Evolutionary conservation across 2,329 filamentous ascomycete species (phyloP).

Genomic region (Didymella sp.): DNA sequence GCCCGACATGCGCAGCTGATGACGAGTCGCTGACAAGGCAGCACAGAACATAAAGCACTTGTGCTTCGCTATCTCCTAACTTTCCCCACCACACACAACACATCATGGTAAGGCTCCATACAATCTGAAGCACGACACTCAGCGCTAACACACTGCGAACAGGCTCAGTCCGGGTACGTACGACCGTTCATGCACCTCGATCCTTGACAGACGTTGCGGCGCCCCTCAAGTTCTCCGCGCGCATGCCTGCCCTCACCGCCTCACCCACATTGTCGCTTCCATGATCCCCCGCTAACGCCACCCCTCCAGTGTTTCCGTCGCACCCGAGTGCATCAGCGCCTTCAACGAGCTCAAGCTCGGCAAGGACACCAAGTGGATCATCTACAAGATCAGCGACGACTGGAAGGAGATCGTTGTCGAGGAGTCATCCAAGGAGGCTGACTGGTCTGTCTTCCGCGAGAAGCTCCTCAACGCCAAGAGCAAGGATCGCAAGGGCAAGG

Average conservation of each 20-base stretch:
- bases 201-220: slow-evolving; percentile 20
- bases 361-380: slow-evolving; percentile 81
- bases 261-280: neutral
- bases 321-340: slow-evolving; percentile 70
- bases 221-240: slow-evolving; percentile 21
- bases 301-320: slow-evolving; percentile 69
- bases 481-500: slow-evolving; percentile 69
- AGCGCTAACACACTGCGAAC: slow-evolving; percentile 27
- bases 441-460: slow-evolving; percentile 77
- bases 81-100: slow-evolving; percentile 32
- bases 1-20: slow-evolving; percentile 31
- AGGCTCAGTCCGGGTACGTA: slow-evolving; percentile 57
- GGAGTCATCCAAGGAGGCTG: slow-evolving; percentile 69
- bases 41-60: slow-evolving; percentile 45
- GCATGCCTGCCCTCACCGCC: slow-evolving; percentile 15
- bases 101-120: slow-evolving; percentile 45
- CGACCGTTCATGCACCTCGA: slow-evolving; percentile 21
- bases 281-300: slow-evolving; percentile 26
- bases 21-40: slow-evolving; percentile 48
- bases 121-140: neutral
- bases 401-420: slow-evolving; percentile 83
- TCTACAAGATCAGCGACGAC: slow-evolving; percentile 87
- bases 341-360: slow-evolving; percentile 85
- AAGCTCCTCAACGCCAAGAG: slow-evolving; percentile 76
- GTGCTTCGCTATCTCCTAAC: slow-evolving; percentile 28